Base-by-base conservation (phyloP, 2,329 filamentous ascomycete genomes). In the Fusarium devonianum region DNA sequence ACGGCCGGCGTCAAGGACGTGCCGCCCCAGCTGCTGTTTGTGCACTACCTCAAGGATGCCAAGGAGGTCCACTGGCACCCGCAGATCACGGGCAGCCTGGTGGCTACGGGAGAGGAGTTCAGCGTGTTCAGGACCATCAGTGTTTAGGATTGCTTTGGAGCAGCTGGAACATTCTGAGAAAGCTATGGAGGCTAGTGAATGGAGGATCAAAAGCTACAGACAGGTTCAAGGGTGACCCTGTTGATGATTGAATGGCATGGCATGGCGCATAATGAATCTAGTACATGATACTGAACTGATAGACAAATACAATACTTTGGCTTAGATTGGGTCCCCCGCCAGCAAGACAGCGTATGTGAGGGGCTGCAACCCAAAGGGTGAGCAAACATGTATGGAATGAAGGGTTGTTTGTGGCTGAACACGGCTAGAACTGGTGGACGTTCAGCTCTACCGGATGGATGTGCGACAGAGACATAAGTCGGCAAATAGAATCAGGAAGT, bases 41-140 rank as follows among this genome's bases (percentile, higher is more conserved):
- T 97, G 67, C 94, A 99, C 75, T 97, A 96, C 71, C 91, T 95
- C 78, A 89, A 95, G 66, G 87, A 90, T 64, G 92, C 92, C 47
- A 97, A 97, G 82, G 94, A 99, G 75, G 77, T 92, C 26, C 94
- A 99, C 75, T 99, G 94, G 93, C 93, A 97, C 75, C 89, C 89
- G 23, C 94, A 99, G 77, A 96, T 97, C 69, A 89, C 91, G 1
- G 94, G 94, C 21, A 86, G 86, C 23, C 75, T 97, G 53, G 87
- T 97, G 74, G 92, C 91, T 2, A 99, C 94, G 1, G 94, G 94
- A 8, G 88, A 92, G 67, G 87, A 87, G 73, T 97, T 99, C 73
- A 90, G 88, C 67, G 85, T 92, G 37, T 90, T 92, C 74, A 86
- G 89, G 71, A 92, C 89, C 2, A 93, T 93, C 68, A 91, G 87